These are phyloP conservation scores for Pascua guehoae DNA, from an alignment of 1,284 basidiomycete genomes.

Conservation along the genomic window DNA sequence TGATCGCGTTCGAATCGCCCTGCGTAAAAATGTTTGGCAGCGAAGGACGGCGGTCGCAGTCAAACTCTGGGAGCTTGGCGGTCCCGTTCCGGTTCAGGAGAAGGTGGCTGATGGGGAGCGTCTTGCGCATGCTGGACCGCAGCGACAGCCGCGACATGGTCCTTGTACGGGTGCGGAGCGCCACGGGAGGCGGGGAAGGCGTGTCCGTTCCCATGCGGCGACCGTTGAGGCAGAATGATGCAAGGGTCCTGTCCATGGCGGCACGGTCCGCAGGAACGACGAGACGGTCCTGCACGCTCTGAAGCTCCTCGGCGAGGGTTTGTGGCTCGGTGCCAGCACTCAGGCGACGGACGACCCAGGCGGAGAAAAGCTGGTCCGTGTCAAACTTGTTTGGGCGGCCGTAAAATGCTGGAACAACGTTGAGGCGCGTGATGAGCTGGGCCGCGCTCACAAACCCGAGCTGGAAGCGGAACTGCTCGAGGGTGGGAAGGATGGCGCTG, in stretches of 20 bases:
- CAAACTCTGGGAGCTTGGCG: conserved; percentile 11
- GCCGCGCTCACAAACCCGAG: conserved; percentile 31
- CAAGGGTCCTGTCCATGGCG: conserved; percentile 6
- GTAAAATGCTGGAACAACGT: conserved; percentile 5
- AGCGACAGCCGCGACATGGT: conserved; percentile 13
- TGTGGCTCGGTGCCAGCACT: conserved; percentile 16
- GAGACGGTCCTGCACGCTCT: conserved; percentile 12
- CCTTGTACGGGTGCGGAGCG: conserved; percentile 1
- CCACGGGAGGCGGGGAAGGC: neutral
- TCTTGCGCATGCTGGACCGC: conserved; percentile 15
- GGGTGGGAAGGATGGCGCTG: conserved; percentile 12
- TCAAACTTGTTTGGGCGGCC: neutral
- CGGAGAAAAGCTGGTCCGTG: conserved; percentile 4
- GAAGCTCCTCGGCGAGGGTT: conserved; percentile 13
- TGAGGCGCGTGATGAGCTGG: conserved; percentile 28
- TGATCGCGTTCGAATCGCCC: neutral
- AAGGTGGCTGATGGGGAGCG: conserved; percentile 21
- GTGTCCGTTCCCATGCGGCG: neutral
- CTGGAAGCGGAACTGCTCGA: conserved; percentile 28
- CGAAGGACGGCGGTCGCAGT: conserved; percentile 30
- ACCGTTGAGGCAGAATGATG: conserved; percentile 13
- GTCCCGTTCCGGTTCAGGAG: conserved; percentile 20
- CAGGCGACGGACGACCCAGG: conserved; percentile 29
- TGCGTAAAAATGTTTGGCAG: conserved; percentile 20
- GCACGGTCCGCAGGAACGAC: neutral